Percentiles rank a stretch among this genome's conserved stretches.
phyloP scores from a whole-genome alignment of 139 green algal species.

The Picocystis salinarum region DNA sequence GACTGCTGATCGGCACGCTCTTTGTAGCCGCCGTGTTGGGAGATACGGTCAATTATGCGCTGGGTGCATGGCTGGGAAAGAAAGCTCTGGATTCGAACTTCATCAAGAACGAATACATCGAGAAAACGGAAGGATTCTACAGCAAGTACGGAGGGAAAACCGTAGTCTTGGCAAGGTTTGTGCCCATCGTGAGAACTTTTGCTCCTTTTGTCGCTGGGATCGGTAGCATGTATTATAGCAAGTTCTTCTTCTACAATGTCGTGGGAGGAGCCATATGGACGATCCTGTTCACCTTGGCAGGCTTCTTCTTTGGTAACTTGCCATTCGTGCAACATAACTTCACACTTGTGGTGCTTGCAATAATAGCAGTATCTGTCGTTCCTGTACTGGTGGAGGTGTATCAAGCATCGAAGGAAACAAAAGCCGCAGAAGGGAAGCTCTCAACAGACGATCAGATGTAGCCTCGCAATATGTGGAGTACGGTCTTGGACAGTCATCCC shows the following conservation, averaged over 20 bases:
- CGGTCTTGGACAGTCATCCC: too few species aligned
- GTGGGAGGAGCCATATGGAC: slow-evolving; percentile 63
- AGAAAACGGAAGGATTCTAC: slow-evolving; percentile 66
- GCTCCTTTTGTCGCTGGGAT: slow-evolving; percentile 83
- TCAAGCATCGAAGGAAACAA: slow-evolving; percentile 7
- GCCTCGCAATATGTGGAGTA: too few species aligned
- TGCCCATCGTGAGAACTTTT: slow-evolving; percentile 82
- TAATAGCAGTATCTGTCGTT: slow-evolving; percentile 58
- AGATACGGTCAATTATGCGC: slow-evolving; percentile 75
- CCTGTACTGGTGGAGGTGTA: slow-evolving; percentile 52
- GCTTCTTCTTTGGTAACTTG: slow-evolving; percentile 76
- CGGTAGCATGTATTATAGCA: slow-evolving; percentile 47
- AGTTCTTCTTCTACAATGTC: slow-evolving; percentile 58
- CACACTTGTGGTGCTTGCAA: slow-evolving; percentile 61
- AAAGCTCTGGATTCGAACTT: slow-evolving; percentile 27
- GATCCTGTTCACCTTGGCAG: slow-evolving; percentile 37
- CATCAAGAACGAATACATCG: slow-evolving; percentile 43
- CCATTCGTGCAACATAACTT: slow-evolving; percentile 80
- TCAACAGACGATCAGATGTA: too few species aligned
- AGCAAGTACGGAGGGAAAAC: slow-evolving; percentile 45
- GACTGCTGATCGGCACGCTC: slow-evolving; percentile 34
- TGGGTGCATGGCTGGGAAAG: slow-evolving; percentile 21
- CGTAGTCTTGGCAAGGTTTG: slow-evolving; percentile 74
- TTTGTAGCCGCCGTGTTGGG: slow-evolving; percentile 55
- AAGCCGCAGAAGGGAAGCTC: too few species aligned